A percentile compares a stretch with the other conserved stretches of the same genome.
Conservation (phyloP, 345 rosid genomes). For the Gynandropsis gynandra region DNA sequence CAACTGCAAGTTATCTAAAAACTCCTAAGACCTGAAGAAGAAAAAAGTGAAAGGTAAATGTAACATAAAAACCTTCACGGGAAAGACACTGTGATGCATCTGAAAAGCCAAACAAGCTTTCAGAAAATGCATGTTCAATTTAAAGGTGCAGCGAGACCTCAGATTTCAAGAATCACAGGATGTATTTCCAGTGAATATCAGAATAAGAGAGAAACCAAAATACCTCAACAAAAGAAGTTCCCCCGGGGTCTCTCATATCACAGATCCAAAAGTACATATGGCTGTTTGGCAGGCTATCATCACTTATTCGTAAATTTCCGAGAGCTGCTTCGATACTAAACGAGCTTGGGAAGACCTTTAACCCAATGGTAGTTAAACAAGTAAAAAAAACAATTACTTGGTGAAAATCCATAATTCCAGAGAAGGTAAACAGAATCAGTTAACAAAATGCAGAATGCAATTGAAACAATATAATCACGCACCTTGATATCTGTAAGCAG, state of each 20-base stretch:
- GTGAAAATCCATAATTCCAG: slow-evolving; percentile 7
- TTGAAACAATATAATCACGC: slow-evolving; percentile 18
- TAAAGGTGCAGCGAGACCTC: too few relatives aligned
- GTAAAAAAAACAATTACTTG: background rate
- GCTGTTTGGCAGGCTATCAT: slow-evolving; percentile 71
- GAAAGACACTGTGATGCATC: too few relatives aligned
- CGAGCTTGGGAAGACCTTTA: slow-evolving; percentile 92
- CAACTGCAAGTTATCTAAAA: too few relatives aligned
- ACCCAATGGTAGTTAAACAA: slow-evolving; percentile 20
- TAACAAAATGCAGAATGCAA: slow-evolving; percentile 12
- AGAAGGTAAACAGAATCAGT: slow-evolving; percentile 5
- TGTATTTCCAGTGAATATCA: too few relatives aligned
- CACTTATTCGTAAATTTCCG: slow-evolving; percentile 93
- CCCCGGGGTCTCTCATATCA: slow-evolving; percentile 98
- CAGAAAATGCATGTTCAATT: too few relatives aligned
- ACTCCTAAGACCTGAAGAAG: background rate
- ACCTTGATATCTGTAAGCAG: slow-evolving; percentile 87
- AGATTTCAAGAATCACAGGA: too few relatives aligned
- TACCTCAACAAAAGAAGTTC: slow-evolving; percentile 97
- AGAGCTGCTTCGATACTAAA: slow-evolving; percentile 81
- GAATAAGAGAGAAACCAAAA: slow-evolving; percentile 11
- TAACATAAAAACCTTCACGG: too few relatives aligned
- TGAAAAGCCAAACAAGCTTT: too few relatives aligned
- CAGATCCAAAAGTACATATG: slow-evolving; percentile 95
- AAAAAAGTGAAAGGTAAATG: background rate